These are phyloP conservation scores for Chlorella vulgaris DNA, from an alignment of 139 green algal species.

Conservation along the genomic window DNA sequence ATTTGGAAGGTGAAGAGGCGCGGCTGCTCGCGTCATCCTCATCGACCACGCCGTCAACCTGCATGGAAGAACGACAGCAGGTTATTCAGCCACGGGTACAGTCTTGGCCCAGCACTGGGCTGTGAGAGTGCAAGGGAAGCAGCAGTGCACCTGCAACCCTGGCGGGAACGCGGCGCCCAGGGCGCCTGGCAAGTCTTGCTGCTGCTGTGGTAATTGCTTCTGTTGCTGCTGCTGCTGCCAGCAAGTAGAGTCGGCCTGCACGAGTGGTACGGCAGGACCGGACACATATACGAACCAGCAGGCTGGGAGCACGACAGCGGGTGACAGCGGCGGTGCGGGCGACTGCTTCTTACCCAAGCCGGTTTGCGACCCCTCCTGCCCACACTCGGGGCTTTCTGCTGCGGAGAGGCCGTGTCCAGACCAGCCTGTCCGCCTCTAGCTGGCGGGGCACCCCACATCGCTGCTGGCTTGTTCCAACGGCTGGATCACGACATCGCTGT, in stretches of 20 bases:
- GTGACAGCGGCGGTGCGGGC: no score
- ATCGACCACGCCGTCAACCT: not conserved
- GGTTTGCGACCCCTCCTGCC: constrained; percentile 2
- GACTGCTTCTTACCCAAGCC: constrained; percentile 22
- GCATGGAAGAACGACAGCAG: not conserved
- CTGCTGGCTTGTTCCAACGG: not conserved
- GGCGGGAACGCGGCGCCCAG: not conserved
- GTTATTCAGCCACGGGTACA: not conserved
- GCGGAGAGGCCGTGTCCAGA: constrained; percentile 19
- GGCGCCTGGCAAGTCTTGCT: not conserved
- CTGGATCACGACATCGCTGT: no score
- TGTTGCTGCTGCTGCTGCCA: constrained; percentile 4
- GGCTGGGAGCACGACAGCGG: no score
- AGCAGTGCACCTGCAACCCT: not conserved
- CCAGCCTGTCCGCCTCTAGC: not conserved
- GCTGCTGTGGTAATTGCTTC: constrained; percentile 6
- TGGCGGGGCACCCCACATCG: not conserved
- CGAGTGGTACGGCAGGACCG: no score
- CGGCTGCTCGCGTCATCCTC: constrained; percentile 28
- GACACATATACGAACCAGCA: no score
- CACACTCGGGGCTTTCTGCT: not conserved
- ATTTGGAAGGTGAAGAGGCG: constrained; percentile 33
- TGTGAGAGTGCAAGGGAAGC: not conserved
- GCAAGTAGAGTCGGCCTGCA: constrained; percentile 27
- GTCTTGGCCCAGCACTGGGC: not conserved